Percentiles rank a stretch among this genome's conserved stretches.
phyloP scores from a whole-genome alignment of 805 yeast genomes.

The Ogataea pini region DNA sequence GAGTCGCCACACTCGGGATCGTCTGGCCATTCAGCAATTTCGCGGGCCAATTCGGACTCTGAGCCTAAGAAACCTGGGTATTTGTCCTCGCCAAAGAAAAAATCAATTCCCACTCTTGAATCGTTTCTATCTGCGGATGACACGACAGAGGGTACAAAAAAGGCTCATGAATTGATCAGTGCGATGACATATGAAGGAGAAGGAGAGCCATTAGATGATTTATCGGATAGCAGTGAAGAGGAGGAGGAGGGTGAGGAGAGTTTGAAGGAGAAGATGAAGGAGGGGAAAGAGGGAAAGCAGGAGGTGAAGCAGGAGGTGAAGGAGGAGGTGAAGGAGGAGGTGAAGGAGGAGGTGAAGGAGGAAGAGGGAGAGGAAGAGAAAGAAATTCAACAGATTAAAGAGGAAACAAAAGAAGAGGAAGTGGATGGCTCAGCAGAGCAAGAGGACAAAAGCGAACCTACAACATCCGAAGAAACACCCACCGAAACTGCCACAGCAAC shows the following conservation, averaged over 20 bases:
- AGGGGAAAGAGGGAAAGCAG: not conserved
- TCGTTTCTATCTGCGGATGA: constrained; percentile 13
- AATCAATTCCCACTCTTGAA: constrained; percentile 17
- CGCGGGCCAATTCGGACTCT: not conserved
- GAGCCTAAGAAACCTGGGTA: not conserved
- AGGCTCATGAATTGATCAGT: constrained; percentile 17
- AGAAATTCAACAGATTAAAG: not conserved
- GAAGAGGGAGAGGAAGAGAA: not conserved
- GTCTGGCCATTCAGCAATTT: not conserved
- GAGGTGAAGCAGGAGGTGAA: not conserved
- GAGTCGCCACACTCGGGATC: constrained; percentile 11
- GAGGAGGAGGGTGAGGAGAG: constrained; percentile 3
- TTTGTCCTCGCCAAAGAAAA: not conserved
- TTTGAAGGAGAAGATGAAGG: not conserved
- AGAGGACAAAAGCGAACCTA: not conserved
- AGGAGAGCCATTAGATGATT: constrained; percentile 22
- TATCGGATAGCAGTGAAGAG: constrained; percentile 15
- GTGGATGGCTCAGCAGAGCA: not conserved
- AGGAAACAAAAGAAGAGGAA: too few relatives aligned
- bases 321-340: not conserved
- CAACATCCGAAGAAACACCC: not conserved
- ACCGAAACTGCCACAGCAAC: not conserved
- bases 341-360: not conserved
- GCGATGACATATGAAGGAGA: constrained; percentile 29
- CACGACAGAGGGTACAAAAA: not conserved